Evolutionary conservation across 345 rosid species (phyloP).

Genomic region (Eucalyptus sideroxylon): DNA sequence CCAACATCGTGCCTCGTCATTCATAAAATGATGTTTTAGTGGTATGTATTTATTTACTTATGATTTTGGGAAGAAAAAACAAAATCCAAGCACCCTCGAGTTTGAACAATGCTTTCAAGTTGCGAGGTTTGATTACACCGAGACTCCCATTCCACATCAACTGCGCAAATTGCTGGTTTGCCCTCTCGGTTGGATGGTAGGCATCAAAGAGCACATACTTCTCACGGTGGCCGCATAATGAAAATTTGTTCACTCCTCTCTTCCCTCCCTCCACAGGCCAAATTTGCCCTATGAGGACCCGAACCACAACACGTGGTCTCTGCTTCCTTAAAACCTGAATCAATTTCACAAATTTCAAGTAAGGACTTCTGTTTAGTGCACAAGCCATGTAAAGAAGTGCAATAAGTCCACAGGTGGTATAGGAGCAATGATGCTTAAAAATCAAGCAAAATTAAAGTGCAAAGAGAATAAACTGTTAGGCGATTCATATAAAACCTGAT

Average conservation of each 20-base stretch:
- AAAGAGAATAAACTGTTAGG: too few relatives aligned
- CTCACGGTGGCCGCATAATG: neutral
- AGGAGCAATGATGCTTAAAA: neutral
- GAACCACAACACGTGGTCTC: neutral
- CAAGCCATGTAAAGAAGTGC: neutral
- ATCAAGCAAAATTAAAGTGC: neutral
- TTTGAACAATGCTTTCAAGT: neutral
- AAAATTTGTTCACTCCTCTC: neutral
- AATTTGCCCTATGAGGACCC: neutral
- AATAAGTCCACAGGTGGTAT: neutral
- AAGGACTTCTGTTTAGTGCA: neutral
- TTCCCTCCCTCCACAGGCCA: neutral
- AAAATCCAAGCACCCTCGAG: neutral
- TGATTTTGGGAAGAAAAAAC: neutral
- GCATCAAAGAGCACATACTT: constrained; percentile 22
- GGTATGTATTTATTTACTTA: neutral
- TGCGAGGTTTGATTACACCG: neutral
- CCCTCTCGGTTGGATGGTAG: constrained; percentile 11
- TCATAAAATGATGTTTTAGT: neutral
- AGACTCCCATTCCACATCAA: constrained; percentile 17
- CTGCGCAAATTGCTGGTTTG: constrained; percentile 10
- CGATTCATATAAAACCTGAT: too few relatives aligned
- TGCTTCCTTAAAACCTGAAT: constrained; percentile 1
- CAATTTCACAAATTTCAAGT: neutral
- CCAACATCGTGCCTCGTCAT: neutral